Percentiles rank a stretch among this genome's conserved stretches.
These are phyloP conservation scores for Aphanomyces astaci DNA, from an alignment of 352 stramenopile genomes.

Conservation along the genomic window DNA sequence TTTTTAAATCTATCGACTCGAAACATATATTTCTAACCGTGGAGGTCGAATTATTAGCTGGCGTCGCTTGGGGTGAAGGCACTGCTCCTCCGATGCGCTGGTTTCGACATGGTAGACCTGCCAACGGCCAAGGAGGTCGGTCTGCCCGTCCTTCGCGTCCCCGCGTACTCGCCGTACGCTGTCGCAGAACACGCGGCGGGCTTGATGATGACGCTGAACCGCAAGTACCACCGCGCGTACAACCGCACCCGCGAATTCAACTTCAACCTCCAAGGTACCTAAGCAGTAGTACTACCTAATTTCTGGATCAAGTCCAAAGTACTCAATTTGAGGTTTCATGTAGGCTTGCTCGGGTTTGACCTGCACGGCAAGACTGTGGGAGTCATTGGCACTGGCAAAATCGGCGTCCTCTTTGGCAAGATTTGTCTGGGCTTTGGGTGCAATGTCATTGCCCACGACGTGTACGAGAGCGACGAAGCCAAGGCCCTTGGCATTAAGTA, in stretches of 20 bases:
- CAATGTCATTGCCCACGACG: slow-evolving; percentile 58
- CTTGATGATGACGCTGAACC: slow-evolving; percentile 76
- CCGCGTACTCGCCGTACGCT: slow-evolving; percentile 73
- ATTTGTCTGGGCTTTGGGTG: slow-evolving; percentile 40
- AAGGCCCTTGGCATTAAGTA: slow-evolving; percentile 41
- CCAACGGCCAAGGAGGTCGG: slow-evolving; percentile 47
- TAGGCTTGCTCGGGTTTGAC: slow-evolving; percentile 44
- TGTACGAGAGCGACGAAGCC: slow-evolving; percentile 44
- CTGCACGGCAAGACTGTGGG: slow-evolving; percentile 63
- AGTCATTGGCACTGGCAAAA: slow-evolving; percentile 52
- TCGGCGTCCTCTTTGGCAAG: slow-evolving; percentile 34
- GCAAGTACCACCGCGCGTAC: slow-evolving; percentile 67
- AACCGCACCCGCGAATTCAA: slow-evolving; percentile 70
- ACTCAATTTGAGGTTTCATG: background rate
- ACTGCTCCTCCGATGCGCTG: slow-evolving; percentile 71
- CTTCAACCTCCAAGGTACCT: slow-evolving; percentile 42
- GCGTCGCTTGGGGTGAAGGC: slow-evolving; percentile 42
- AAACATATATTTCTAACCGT: background rate
- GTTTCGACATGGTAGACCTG: slow-evolving; percentile 73
- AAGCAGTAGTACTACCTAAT: too few species aligned
- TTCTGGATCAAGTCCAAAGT: background rate
- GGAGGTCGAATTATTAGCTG: slow-evolving; percentile 24
- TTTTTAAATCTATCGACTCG: background rate
- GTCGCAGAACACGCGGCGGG: slow-evolving; percentile 67
- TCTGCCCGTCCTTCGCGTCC: slow-evolving; percentile 53